These are phyloP conservation scores for Cymbopogon flexuosus DNA, from an alignment of 202 grass and related monocot genomes.

Conservation along the genomic window DNA sequence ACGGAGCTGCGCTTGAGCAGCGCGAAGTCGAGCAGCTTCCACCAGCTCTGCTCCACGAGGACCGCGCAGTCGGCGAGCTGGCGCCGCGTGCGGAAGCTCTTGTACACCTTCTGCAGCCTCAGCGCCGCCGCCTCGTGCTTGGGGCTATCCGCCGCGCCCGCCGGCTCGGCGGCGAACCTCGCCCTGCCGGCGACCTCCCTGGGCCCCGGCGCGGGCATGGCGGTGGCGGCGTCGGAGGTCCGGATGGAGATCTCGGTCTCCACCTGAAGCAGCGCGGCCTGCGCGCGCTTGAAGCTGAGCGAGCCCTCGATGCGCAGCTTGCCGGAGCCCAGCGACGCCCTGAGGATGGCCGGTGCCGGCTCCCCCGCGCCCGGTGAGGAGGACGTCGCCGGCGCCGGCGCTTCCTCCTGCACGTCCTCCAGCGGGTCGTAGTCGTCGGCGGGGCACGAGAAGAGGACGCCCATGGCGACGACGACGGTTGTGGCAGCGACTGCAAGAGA, in stretches of 20 bases:
- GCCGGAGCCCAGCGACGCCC: slow-evolving; percentile 46
- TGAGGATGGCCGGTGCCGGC: slow-evolving; percentile 30
- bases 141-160: slow-evolving; percentile 48
- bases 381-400: background rate
- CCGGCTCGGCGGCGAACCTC: slow-evolving; percentile 20
- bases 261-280: slow-evolving; percentile 41
- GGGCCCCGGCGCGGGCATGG: background rate
- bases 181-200: slow-evolving; percentile 25
- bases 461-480: slow-evolving; percentile 12
- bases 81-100: slow-evolving; percentile 89
- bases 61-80: slow-evolving; percentile 92
- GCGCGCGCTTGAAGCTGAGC: slow-evolving; percentile 61
- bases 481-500: background rate
- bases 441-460: slow-evolving; percentile 47
- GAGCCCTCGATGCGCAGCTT: slow-evolving; percentile 67
- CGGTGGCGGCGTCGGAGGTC: background rate
- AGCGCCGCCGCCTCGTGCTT: slow-evolving; percentile 74
- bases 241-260: slow-evolving; percentile 75
- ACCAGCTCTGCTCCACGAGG: slow-evolving; percentile 87
- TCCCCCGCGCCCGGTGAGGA: background rate
- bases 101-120: slow-evolving; percentile 90
- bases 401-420: slow-evolving; percentile 23
- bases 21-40: slow-evolving; percentile 88
- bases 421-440: slow-evolving; percentile 41
- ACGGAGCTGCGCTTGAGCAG: slow-evolving; percentile 84